Percentiles rank a stretch among this genome's conserved stretches.
phyloP scores from a whole-genome alignment of 2,329 filamentous ascomycete species.

The Pestalotiopsis sp. region DNA sequence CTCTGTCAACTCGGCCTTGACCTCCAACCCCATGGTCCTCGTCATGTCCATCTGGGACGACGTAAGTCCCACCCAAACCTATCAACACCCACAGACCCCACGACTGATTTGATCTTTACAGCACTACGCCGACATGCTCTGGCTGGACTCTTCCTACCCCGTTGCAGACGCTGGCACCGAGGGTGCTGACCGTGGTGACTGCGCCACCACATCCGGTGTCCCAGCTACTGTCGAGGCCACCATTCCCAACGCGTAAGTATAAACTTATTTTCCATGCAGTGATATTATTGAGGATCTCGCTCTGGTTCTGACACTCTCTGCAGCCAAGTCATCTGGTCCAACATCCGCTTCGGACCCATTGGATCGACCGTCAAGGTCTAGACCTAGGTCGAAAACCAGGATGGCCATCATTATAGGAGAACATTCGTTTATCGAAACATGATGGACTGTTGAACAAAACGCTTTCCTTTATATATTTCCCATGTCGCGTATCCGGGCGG shows the following conservation, averaged over 20 bases:
- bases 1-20: conserved; percentile 52
- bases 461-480: not conserved
- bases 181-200: conserved; percentile 49
- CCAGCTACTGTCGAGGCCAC: conserved; percentile 45
- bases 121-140: conserved; percentile 61
- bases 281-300: not conserved
- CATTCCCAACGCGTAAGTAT: conserved; percentile 35
- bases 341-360: conserved; percentile 50
- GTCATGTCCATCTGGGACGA: conserved; percentile 67
- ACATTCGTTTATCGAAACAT: not conserved
- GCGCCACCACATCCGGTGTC: conserved; percentile 44
- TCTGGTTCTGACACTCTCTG: conserved; percentile 14
- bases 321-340: conserved; percentile 47
- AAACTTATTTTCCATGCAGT: conserved; percentile 26
- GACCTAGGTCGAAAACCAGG: not conserved
- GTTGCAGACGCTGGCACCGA: conserved; percentile 25
- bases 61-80: conserved; percentile 23
- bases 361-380: conserved; percentile 42
- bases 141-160: conserved; percentile 59
- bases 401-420: not conserved
- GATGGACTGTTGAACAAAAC: not conserved
- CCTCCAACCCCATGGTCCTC: conserved; percentile 58
- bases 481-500: not conserved
- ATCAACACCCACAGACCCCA: not conserved
- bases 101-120: conserved; percentile 6